Percentiles rank a stretch among this genome's conserved stretches.
phyloP scores from a whole-genome alignment of 2,329 filamentous ascomycete genomes.

The Malbranchea cinnamomea region DNA sequence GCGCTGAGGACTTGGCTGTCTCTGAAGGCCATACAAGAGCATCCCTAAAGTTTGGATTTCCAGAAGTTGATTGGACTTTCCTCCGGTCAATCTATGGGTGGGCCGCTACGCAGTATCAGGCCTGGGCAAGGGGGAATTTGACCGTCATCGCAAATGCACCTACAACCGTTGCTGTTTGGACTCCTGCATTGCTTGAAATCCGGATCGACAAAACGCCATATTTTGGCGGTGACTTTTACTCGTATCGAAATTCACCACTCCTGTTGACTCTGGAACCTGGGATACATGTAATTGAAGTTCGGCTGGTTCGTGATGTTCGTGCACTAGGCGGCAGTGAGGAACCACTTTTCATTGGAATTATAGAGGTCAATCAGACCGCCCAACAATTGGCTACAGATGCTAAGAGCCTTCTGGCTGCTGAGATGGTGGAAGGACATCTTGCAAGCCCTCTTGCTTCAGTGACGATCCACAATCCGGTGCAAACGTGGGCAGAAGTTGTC shows the following conservation, averaged over 20 bases:
- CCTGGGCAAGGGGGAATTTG: slow-evolving; percentile 40
- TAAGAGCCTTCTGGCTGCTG: slow-evolving; percentile 33
- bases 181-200: slow-evolving; percentile 37
- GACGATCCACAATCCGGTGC: slow-evolving; percentile 32
- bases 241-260: slow-evolving; percentile 34
- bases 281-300: slow-evolving; percentile 36
- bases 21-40: slow-evolving; percentile 19
- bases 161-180: slow-evolving; percentile 27
- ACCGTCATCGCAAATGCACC: slow-evolving; percentile 21
- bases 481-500: slow-evolving; percentile 10
- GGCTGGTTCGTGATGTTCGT: slow-evolving; percentile 42
- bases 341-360: slow-evolving; percentile 29
- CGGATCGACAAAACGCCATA: slow-evolving; percentile 37
- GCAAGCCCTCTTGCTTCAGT: slow-evolving; percentile 35
- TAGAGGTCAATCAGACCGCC: slow-evolving; percentile 19
- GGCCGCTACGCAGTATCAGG: slow-evolving; percentile 44
- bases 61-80: slow-evolving; percentile 38
- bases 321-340: slow-evolving; percentile 38
- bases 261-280: slow-evolving; percentile 37
- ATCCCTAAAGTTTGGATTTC: slow-evolving; percentile 32
- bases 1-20: slow-evolving; percentile 18
- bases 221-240: slow-evolving; percentile 45
- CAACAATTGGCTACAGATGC: slow-evolving; percentile 17
- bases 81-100: slow-evolving; percentile 42
- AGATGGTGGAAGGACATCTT: slow-evolving; percentile 35